A percentile compares a stretch with the other conserved stretches of the same genome.
These are phyloP conservation scores for Centella asiatica DNA, from an alignment of 129 eudicot genomes.

Conservation along the genomic window DNA sequence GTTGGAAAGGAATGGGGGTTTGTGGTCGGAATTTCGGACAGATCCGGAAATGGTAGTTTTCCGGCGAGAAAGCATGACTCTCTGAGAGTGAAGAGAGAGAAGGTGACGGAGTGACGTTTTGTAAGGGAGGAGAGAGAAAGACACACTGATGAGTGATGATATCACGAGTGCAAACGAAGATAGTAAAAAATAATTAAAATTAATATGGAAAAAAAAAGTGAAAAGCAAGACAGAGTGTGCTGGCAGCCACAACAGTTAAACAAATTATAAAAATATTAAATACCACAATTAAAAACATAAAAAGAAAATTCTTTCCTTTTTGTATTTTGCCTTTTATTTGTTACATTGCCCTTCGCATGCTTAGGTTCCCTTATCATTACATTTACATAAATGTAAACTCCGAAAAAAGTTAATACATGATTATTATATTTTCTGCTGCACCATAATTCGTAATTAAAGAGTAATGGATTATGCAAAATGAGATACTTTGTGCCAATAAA, in stretches of 20 bases:
- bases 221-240: constrained; percentile 16
- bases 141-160: constrained; percentile 3
- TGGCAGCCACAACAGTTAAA: constrained; percentile 19
- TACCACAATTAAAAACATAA: too few species aligned
- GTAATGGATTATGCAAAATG: too few species aligned
- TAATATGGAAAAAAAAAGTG: constrained; percentile 9
- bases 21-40: not conserved
- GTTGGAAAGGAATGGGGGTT: not conserved
- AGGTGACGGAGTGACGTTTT: constrained; percentile 8
- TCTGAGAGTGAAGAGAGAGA: constrained; percentile 7
- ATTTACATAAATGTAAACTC: too few species aligned
- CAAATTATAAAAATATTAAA: constrained; percentile 1
- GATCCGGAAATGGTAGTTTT: constrained; percentile 3
- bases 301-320: too few species aligned
- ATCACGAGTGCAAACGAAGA: constrained; percentile 24
- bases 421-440: too few species aligned
- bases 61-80: constrained; percentile 31
- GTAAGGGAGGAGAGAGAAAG: constrained; percentile 9
- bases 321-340: too few species aligned
- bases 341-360: too few species aligned
- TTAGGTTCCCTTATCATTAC: too few species aligned
- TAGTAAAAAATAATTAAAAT: not conserved
- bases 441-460: too few species aligned
- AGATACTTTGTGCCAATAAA: too few species aligned
- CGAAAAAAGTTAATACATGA: too few species aligned